Evolutionary conservation across 2,329 filamentous ascomycete species (phyloP), one percentile per base, ranked within the genome.

Genomic region (Fusarium chlamydosporum): DNA sequence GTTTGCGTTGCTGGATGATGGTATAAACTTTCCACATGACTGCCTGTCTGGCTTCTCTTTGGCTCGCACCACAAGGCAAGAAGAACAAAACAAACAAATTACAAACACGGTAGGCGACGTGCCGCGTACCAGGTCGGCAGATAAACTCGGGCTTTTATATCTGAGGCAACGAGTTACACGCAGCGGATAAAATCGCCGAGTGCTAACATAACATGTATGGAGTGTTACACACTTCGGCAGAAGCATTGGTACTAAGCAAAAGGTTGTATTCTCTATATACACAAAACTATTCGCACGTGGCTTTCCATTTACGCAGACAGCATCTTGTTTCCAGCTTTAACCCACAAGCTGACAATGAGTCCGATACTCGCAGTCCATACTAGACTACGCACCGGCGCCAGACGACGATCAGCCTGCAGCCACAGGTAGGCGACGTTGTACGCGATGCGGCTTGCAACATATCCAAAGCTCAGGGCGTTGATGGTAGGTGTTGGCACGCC

Each of bases 341-440:
- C 53, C 73, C 79, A 85, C 48, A 85, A 63, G 6, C 76, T 67
- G 43, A 78, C 45, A 40, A 78, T 77, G 16, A 79, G 53, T 7
- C 57, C 73, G 10, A 82, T 50, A 23, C 82, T 76, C 3, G 66
- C 56, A 4, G 69, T 48, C 82, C 82, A 86, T 16, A 74, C 56
- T 3, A 80, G 13, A 56, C 76, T 81, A 51, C 84, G 75, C 41
- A 84, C 12, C 4, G 70, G 70, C 8, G 79, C 78, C 23, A 80
- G 61, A 54, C 73, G 76, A 52, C 76, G 75, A 65, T 83, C 80
- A 15, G 79, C 79, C 68, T 82, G 80, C 46, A 85, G 71, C 52
- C 74, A 73, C 48, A 86, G 68, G 66, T 86, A 86, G 34, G 77
- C 68, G 61, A 78, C 65, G 75, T 82, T 80, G 76, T 81, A 86